Evolutionary conservation across 257 asterid species (phyloP), one percentile per base, ranked within the genome.

Genomic region (Echites panduratus): DNA sequence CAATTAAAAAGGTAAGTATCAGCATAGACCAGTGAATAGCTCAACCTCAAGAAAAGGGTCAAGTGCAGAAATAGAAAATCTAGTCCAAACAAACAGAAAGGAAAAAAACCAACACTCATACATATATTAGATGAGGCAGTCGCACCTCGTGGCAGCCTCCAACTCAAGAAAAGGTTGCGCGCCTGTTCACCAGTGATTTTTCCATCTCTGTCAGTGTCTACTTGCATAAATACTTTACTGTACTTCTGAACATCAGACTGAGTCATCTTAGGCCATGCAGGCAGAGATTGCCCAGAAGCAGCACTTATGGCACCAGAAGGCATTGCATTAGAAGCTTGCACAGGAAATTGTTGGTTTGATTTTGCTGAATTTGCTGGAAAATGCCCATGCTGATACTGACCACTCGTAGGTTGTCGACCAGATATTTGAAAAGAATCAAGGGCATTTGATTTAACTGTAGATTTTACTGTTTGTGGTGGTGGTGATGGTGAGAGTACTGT

Each of bases 121-220:
- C 69, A 64, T 64, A 64, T 64, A 48, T 19, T 38, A 38, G 69
- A 53, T 66, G n/a, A 72, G n/a, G 48, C 71, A 41, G 44, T 64
- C 72, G 38, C 80, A 95, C 98, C 98, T 86, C 89, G 85, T 48
- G 98, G 97, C 77, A 85, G 86, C 89, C 81, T 88, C 99, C 99
- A 95, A 84, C 98, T 95, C 79, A 95, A 85, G 83, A 95, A 95
- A 71, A 95, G 89, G 82, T 88, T 83, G 54, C 94, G 95, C 9
- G 99, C 99, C 89, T 95, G 94, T 81, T 84, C 94, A 70, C 97
- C 99, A 10, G 89, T 83, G 65, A 95, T 92, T 83, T 89, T 90
- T 72, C 98, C 99, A 90, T 95, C 99, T 78, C 87, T 80, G 80
- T 95, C 98, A 0, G 86, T 87, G 83, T 92, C 99, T 68, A 92